Percentiles rank a stretch among this genome's conserved stretches.
phyloP scores from a whole-genome alignment of 164 flowering plant genomes.

The Vitis amurensis region DNA sequence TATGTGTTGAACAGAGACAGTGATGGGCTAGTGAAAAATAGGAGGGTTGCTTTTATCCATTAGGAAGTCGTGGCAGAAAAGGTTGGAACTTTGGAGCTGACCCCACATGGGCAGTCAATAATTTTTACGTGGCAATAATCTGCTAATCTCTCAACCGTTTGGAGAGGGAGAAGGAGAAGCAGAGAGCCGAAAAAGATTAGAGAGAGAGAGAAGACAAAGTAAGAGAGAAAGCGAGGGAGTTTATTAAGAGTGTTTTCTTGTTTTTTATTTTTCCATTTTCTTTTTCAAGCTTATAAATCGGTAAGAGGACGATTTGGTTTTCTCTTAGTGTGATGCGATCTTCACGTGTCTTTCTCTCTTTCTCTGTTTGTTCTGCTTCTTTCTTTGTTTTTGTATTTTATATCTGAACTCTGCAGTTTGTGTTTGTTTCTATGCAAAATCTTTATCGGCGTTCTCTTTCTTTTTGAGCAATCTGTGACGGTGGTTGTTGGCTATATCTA shows the following conservation, averaged over 20 bases:
- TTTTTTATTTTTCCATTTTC: no score
- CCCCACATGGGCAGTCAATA: conserved; percentile 8
- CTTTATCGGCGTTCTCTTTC: not conserved
- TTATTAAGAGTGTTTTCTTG: no score
- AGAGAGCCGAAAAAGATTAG: conserved; percentile 10
- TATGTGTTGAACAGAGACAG: not conserved
- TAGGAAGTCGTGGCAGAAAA: conserved; percentile 33
- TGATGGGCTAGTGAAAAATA: not conserved
- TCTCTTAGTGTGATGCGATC: not conserved
- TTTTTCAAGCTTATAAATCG: conserved; percentile 3
- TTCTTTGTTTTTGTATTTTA: not conserved
- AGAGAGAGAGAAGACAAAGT: not conserved
- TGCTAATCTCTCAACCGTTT: conserved; percentile 2
- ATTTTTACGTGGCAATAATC: conserved; percentile 22
- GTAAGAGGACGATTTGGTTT: not conserved
- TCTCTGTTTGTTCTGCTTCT: conserved; percentile 10
- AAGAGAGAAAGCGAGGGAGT: no score
- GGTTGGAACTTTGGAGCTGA: conserved; percentile 9
- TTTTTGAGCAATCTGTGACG: not conserved
- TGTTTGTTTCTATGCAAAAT: conserved; percentile 8
- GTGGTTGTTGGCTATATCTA: conserved; percentile 4
- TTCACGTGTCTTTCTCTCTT: conserved; percentile 2
- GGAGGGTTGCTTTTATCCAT: conserved; percentile 27
- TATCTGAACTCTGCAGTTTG: not conserved
- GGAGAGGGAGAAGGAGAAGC: conserved; percentile 6